Evolutionary conservation across 345 rosid genomes (phyloP).

Genomic region (Carallia pectinifolia): DNA sequence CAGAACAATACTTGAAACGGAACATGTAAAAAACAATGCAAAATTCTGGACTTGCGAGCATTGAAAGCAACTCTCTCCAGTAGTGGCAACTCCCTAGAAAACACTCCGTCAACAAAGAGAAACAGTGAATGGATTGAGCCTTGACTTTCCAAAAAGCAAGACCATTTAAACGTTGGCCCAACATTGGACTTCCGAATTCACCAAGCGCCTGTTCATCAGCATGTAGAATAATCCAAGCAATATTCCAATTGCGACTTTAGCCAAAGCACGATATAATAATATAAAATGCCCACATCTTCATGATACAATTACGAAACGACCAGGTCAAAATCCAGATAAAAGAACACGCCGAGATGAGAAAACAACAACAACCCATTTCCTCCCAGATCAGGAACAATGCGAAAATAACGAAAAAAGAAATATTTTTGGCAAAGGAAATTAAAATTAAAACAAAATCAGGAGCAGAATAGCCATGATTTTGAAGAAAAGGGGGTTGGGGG

Average conservation of each 20-base stretch:
- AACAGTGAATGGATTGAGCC: background rate
- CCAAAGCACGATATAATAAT: background rate
- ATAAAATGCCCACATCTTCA: slow-evolving; percentile 9
- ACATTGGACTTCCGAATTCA: background rate
- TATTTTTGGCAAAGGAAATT: slow-evolving; percentile 12
- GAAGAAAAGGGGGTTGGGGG: background rate
- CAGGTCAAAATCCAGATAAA: slow-evolving; percentile 15
- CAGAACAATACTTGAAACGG: background rate
- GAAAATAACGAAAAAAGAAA: background rate
- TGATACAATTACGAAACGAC: slow-evolving; percentile 15
- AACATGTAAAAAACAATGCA: background rate
- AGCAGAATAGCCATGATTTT: background rate
- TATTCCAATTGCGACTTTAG: background rate
- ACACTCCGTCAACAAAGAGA: background rate
- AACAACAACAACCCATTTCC: slow-evolving; percentile 6
- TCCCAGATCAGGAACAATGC: slow-evolving; percentile 27
- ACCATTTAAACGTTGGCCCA: background rate
- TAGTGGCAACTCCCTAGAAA: background rate
- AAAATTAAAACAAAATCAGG: slow-evolving; percentile 1
- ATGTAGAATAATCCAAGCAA: no score
- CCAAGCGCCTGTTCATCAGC: background rate
- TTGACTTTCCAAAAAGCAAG: background rate
- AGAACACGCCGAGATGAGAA: slow-evolving; percentile 24
- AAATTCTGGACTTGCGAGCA: background rate
- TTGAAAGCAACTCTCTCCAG: background rate